A percentile compares a stretch with the other conserved stretches of the same genome.
phyloP scores from a whole-genome alignment of 2,329 filamentous ascomycete genomes.

The Aspergillus novofumigatus region DNA sequence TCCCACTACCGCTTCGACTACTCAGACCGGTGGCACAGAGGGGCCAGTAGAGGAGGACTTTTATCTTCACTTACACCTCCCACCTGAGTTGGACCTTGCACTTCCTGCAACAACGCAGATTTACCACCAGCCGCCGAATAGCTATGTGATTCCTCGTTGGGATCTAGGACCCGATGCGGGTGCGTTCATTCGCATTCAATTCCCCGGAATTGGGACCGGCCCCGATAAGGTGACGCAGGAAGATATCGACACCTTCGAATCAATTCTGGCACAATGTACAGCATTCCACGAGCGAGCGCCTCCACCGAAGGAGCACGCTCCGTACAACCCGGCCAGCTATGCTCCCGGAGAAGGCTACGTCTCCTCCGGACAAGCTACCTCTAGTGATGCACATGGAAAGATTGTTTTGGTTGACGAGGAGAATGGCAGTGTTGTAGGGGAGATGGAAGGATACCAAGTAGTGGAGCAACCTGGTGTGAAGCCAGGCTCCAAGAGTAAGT shows the following conservation, averaged over 20 bases:
- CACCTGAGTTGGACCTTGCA: constrained; percentile 88
- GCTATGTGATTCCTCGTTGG: constrained; percentile 94
- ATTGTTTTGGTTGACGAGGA: constrained; percentile 95
- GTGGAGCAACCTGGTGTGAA: constrained; percentile 71
- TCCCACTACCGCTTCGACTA: constrained; percentile 72
- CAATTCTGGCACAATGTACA: constrained; percentile 95
- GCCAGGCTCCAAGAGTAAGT: constrained; percentile 84
- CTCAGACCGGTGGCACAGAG: constrained; percentile 46
- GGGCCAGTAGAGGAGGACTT: constrained; percentile 78
- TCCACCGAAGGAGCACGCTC: constrained; percentile 47
- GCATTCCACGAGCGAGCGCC: constrained; percentile 84
- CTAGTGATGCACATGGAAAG: constrained; percentile 56
- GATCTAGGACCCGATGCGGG: constrained; percentile 83
- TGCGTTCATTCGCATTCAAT: constrained; percentile 90
- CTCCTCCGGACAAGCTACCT: constrained; percentile 30
- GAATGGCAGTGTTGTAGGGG: constrained; percentile 90
- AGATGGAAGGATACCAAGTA: constrained; percentile 78
- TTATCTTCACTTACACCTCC: constrained; percentile 91
- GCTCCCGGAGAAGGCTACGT: constrained; percentile 75
- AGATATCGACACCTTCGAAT: constrained; percentile 94
- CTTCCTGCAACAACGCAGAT: constrained; percentile 95
- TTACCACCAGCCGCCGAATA: constrained; percentile 88
- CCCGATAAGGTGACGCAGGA: constrained; percentile 68
- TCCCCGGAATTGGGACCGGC: constrained; percentile 68
- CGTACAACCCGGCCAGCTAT: constrained; percentile 79